Conservation (phyloP, 73 alveolate genomes). For the Paramecium sonneborni region DNA sequence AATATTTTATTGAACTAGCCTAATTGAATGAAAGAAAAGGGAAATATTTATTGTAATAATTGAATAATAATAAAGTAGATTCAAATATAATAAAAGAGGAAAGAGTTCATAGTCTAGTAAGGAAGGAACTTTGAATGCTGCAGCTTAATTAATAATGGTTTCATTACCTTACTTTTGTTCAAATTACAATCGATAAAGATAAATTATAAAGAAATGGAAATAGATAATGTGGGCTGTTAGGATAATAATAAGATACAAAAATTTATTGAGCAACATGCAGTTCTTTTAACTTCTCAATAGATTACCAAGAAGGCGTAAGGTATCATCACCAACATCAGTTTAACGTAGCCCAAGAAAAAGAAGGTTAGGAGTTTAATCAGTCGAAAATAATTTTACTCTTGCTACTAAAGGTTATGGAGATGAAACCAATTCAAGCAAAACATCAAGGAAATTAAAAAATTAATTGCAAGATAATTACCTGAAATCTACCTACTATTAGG, state of each 20-base stretch:
- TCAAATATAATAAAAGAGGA: constrained; percentile 6
- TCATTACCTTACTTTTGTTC: not conserved
- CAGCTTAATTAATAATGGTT: not conserved
- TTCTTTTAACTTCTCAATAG: not conserved
- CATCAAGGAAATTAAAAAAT: not conserved
- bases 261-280: not conserved
- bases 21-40: not conserved
- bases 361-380: not conserved
- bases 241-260: not conserved
- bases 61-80: not conserved
- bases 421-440: not conserved
- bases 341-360: not conserved
- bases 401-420: not conserved
- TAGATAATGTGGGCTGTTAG: not conserved
- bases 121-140: not conserved
- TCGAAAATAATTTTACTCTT: not conserved
- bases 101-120: not conserved
- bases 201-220: not conserved
- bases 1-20: not conserved
- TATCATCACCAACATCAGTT: constrained; percentile 4
- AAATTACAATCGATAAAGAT: not conserved
- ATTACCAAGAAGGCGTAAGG: not conserved
- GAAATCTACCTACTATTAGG: not conserved
- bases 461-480: not conserved
- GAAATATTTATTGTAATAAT: not conserved